phyloP scores from a whole-genome alignment of 1,284 basidiomycete species.

The Puccinia triticina region DNA sequence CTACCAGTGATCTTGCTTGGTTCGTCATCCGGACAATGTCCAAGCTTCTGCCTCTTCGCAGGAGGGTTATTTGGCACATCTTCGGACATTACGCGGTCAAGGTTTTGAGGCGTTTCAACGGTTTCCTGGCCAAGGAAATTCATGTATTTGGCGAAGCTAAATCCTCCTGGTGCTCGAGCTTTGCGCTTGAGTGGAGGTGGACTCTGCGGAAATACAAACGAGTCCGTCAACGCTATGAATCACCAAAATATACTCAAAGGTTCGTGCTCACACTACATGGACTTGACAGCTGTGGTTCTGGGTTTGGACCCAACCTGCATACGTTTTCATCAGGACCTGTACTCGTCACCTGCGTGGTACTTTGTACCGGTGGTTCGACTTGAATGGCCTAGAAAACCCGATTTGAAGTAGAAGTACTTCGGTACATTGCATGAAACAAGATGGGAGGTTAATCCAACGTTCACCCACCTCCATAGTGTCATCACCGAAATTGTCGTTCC shows the following conservation, averaged over 20 bases:
- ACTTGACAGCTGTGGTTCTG: neutral
- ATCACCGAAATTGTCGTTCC: neutral
- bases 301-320: neutral
- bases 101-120: neutral
- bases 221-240: neutral
- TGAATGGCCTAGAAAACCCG: conserved; percentile 15
- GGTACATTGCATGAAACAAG: neutral
- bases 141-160: conserved; percentile 3
- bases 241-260: neutral
- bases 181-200: conserved; percentile 35
- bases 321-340: neutral
- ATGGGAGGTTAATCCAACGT: neutral
- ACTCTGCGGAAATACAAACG: conserved; percentile 11
- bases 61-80: neutral
- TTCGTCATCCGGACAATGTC: neutral
- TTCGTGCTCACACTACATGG: neutral
- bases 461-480: neutral
- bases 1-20: neutral
- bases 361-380: neutral
- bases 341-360: neutral
- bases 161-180: conserved; percentile 15
- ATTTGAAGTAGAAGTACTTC: neutral
- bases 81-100: neutral
- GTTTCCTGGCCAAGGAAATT: neutral
- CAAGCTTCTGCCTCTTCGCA: conserved; percentile 18